These are phyloP conservation scores for Metschnikowia amazonensis DNA, from an alignment of 805 yeast genomes.

Conservation along the genomic window DNA sequence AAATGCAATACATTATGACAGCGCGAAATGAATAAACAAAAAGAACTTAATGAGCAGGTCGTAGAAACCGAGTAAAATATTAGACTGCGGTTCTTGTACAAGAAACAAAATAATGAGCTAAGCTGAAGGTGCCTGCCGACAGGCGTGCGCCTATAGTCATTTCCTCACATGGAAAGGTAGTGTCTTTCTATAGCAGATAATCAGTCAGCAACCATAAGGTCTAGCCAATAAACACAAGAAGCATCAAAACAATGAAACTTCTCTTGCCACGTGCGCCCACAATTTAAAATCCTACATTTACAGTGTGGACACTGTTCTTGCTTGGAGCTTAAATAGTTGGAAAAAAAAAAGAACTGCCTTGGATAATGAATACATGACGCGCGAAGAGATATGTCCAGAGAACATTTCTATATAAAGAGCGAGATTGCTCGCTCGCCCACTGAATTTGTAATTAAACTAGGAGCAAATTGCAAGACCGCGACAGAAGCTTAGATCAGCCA, in stretches of 20 bases:
- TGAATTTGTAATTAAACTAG: conserved; percentile 1
- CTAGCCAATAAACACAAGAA: neutral
- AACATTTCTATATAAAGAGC: conserved; percentile 5
- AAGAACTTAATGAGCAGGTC: neutral
- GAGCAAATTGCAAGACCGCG: conserved; percentile 2
- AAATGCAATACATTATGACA: too few species aligned
- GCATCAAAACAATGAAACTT: neutral
- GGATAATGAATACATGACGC: conserved; percentile 1
- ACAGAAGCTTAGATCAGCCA: conserved; percentile 1
- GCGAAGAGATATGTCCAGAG: conserved; percentile 1
- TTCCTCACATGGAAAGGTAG: neutral
- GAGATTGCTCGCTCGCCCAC: conserved; percentile 3
- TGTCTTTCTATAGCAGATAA: neutral
- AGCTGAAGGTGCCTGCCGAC: neutral
- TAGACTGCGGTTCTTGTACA: neutral
- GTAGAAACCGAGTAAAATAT: neutral
- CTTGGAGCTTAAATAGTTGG: neutral
- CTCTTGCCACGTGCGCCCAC: neutral
- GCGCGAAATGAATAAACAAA: neutral
- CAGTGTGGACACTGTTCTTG: neutral
- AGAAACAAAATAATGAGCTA: neutral
- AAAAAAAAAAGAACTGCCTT: neutral
- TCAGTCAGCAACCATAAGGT: neutral
- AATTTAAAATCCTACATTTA: neutral
- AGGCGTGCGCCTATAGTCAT: neutral